These are phyloP conservation scores for Exophiala calicioides DNA, from an alignment of 2,329 filamentous ascomycete genomes.

Conservation along the genomic window DNA sequence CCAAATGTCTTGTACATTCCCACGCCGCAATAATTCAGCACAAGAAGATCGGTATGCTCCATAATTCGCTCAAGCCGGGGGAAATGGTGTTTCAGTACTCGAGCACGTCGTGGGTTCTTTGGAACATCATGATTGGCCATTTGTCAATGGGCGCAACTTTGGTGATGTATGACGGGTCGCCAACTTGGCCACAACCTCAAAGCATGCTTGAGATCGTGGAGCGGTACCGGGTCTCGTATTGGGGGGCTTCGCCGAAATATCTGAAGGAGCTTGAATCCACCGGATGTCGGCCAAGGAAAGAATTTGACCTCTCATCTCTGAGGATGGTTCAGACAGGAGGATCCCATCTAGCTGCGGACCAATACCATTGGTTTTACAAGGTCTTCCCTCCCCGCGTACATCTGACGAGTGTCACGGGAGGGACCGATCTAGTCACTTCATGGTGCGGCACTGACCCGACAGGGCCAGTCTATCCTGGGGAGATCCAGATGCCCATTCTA, in stretches of 20 bases:
- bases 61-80: constrained; percentile 43
- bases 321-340: constrained; percentile 49
- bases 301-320: constrained; percentile 42
- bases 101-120: constrained; percentile 49
- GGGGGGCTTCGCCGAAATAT: constrained; percentile 47
- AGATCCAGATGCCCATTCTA: constrained; percentile 41
- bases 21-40: constrained; percentile 46
- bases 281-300: constrained; percentile 3
- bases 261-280: constrained; percentile 43
- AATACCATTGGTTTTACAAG: constrained; percentile 49
- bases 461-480: constrained; percentile 45
- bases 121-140: constrained; percentile 46
- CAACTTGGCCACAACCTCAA: constrained; percentile 41
- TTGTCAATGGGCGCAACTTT: constrained; percentile 42
- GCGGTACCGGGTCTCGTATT: constrained; percentile 42
- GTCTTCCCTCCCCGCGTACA: constrained; percentile 41
- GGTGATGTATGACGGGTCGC: constrained; percentile 47
- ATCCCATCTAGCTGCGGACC: constrained; percentile 43
- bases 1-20: constrained; percentile 48
- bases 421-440: constrained; percentile 42
- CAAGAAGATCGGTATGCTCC: constrained; percentile 46
- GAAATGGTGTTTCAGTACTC: constrained; percentile 50
- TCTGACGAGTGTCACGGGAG: constrained; percentile 46
- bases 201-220: constrained; percentile 39
- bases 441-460: constrained; percentile 42